Evolutionary conservation across 169 alveolate genomes (phyloP).

Genomic region (Eimeria sp.): DNA sequence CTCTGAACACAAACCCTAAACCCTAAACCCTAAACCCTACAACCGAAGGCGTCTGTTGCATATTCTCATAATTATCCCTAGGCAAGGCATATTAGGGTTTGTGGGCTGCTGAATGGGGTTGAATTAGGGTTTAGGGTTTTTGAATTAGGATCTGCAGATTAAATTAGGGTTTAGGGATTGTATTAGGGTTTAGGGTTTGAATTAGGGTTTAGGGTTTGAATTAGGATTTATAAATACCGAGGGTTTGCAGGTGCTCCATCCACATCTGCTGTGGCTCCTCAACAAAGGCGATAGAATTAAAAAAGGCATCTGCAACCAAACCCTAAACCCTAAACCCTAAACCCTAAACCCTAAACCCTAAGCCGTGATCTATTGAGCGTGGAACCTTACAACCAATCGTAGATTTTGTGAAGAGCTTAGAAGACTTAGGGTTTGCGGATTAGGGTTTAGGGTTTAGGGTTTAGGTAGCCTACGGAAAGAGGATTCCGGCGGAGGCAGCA

Average conservation of each 20-base stretch:
- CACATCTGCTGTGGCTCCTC: not conserved
- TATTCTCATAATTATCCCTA: not conserved
- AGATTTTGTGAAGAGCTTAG: not conserved
- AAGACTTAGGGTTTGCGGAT: not conserved
- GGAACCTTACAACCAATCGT: not conserved
- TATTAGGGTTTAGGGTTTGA: slow-evolving; percentile 11
- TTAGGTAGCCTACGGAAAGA: slow-evolving; percentile 5
- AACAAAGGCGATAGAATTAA: not conserved
- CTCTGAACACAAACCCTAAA: slow-evolving; percentile 31
- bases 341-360: not conserved
- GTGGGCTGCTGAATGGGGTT: no score
- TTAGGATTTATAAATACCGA: not conserved
- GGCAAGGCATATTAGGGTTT: not conserved
- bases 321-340: slow-evolving; percentile 33
- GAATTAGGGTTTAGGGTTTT: slow-evolving; percentile 19
- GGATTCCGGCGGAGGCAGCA: not conserved
- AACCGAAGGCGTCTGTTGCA: not conserved
- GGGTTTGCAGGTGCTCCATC: not conserved
- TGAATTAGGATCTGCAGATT: not conserved
- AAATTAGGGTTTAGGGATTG: not conserved
- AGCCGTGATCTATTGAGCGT: not conserved
- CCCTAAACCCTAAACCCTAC: slow-evolving; percentile 28
- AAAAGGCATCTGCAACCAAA: slow-evolving; percentile 29
- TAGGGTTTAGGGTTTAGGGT: slow-evolving; percentile 4
- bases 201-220: slow-evolving; percentile 2